Conservation (phyloP, 2,329 filamentous ascomycete genomes). For the Microdochium bolleyi region DNA sequence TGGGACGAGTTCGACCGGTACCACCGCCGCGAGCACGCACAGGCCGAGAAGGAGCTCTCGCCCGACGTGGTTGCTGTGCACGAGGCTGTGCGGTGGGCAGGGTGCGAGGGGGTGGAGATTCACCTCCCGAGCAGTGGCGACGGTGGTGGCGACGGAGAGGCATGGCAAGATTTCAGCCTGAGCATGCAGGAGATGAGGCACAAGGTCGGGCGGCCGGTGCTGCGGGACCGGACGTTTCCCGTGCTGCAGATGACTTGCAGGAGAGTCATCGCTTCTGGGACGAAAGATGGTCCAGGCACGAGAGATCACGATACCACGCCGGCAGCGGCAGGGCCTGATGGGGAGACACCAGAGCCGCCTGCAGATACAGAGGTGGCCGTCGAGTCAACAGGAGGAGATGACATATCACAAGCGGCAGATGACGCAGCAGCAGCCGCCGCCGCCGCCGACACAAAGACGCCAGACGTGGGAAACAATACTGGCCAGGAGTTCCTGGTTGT, state of each 20-base stretch:
- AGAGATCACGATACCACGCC: no score
- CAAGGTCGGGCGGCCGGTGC: conserved; percentile 44
- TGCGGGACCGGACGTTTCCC: conserved; percentile 58
- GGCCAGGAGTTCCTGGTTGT: conserved; percentile 44
- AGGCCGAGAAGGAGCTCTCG: conserved; percentile 50
- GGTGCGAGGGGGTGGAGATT: conserved; percentile 27
- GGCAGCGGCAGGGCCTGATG: no score
- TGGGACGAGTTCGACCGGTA: conserved; percentile 56
- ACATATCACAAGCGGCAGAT: no score
- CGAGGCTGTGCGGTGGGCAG: conserved; percentile 38
- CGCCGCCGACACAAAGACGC: no score
- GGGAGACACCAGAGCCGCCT: no score
- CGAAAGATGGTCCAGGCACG: no score
- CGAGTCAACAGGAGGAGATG: no score
- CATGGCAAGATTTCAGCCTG: conserved; percentile 40
- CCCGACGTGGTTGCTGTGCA: conserved; percentile 43
- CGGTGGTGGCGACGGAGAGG: conserved; percentile 17
- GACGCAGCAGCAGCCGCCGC: no score
- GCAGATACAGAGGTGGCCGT: no score
- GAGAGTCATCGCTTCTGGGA: not conserved
- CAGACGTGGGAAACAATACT: no score
- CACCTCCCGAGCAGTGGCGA: conserved; percentile 1
- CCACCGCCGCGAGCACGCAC: conserved; percentile 50
- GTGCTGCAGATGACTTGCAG: conserved; percentile 54
- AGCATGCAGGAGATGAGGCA: conserved; percentile 59